Evolutionary conservation across 768 basidiomycete genomes (phyloP).

Genomic region (Filobasidium floriforme): DNA sequence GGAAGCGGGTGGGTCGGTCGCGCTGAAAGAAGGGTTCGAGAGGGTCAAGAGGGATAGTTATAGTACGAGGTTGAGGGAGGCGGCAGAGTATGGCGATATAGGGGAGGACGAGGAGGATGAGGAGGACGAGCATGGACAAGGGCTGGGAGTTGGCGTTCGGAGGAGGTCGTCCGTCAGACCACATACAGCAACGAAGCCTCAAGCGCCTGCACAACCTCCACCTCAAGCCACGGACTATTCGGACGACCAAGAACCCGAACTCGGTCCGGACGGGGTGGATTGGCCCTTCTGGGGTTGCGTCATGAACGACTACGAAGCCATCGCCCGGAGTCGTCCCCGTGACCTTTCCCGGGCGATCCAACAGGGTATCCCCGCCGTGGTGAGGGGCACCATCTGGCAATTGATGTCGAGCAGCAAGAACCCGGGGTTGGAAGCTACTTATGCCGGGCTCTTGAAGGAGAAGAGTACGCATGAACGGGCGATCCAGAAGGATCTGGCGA

Average conservation of each 20-base stretch:
- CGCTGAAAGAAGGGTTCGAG: constrained; percentile 38
- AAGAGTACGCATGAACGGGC: constrained; percentile 85
- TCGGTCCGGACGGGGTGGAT: constrained; percentile 8
- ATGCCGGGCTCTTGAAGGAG: constrained; percentile 73
- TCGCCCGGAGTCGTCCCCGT: constrained; percentile 70
- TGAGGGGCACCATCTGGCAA: constrained; percentile 79
- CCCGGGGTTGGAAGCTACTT: constrained; percentile 68
- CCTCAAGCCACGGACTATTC: background rate
- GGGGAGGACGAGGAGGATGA: background rate
- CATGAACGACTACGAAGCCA: constrained; percentile 83
- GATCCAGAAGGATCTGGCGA: constrained; percentile 82
- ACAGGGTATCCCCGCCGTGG: constrained; percentile 78
- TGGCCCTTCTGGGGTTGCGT: constrained; percentile 79
- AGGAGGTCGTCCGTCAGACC: background rate
- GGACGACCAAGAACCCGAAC: background rate
- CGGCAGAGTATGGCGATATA: constrained; percentile 3
- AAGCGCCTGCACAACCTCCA: background rate
- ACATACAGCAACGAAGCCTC: background rate
- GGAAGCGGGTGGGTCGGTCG: constrained; percentile 33
- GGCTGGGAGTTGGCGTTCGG: background rate
- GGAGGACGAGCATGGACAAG: background rate
- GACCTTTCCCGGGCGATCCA: constrained; percentile 83
- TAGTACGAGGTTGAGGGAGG: constrained; percentile 39
- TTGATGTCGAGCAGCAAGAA: constrained; percentile 89
- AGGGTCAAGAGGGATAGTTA: constrained; percentile 40